Conservation (phyloP, 2,329 filamentous ascomycete species). For the Grosmannia penicillata region DNA sequence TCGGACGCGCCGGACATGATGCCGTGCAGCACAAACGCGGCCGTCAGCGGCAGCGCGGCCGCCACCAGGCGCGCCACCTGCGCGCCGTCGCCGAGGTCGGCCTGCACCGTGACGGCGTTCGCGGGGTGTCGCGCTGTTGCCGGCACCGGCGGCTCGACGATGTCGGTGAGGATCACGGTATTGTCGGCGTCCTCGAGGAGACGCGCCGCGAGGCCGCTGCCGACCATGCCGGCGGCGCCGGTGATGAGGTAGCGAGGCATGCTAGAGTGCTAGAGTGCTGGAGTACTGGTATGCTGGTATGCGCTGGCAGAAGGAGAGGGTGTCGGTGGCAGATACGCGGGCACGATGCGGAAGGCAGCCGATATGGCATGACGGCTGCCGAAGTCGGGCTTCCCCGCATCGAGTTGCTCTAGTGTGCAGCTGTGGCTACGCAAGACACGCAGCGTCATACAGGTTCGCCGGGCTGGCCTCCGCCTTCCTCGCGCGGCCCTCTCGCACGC, state of each 20-base stretch:
- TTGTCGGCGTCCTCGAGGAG: slow-evolving; percentile 25
- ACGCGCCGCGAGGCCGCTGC: slow-evolving; percentile 21
- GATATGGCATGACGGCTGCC: too few species aligned
- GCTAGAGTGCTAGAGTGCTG: too few species aligned
- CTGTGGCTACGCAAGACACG: too few species aligned
- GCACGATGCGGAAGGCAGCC: too few species aligned
- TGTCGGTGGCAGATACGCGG: too few species aligned
- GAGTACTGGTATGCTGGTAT: too few species aligned
- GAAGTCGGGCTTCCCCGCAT: too few species aligned
- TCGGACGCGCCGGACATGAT: slow-evolving; percentile 53
- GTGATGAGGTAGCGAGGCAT: slow-evolving; percentile 23
- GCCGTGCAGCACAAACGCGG: slow-evolving; percentile 48
- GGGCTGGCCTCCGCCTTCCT: too few species aligned
- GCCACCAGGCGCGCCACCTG: slow-evolving; percentile 25
- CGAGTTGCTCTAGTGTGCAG: too few species aligned
- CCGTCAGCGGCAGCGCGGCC: slow-evolving; percentile 29
- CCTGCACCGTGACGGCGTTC: slow-evolving; percentile 32
- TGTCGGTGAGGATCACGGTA: slow-evolving; percentile 33
- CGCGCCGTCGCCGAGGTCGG: slow-evolving; percentile 27
- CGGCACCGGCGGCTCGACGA: slow-evolving; percentile 36
- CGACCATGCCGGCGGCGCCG: slow-evolving; percentile 20
- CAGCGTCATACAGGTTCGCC: too few species aligned
- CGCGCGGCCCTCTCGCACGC: too few species aligned
- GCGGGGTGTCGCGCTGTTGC: slow-evolving; percentile 28
- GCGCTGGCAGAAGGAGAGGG: too few species aligned